phyloP scores from a whole-genome alignment of 352 stramenopile species.

The Aphanomyces astaci region DNA sequence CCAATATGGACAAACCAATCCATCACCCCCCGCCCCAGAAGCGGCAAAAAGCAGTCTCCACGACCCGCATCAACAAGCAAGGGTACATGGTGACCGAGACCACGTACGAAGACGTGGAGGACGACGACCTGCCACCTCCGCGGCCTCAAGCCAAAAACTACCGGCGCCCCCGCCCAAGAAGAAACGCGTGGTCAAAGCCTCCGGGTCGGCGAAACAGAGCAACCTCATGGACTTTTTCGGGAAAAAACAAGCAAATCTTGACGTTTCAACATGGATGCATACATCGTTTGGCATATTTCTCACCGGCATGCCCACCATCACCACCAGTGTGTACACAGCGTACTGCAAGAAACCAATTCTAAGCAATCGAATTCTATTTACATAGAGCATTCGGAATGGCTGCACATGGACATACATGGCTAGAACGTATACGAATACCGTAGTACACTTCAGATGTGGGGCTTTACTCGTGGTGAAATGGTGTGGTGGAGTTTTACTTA shows the following conservation, averaged over 20 bases:
- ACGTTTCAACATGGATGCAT: too few relatives aligned
- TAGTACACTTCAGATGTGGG: too few relatives aligned
- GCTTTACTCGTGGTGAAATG: too few relatives aligned
- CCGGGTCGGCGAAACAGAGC: slow-evolving; percentile 17
- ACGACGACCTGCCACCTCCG: background rate
- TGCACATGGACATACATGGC: too few relatives aligned
- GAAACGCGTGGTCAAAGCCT: slow-evolving; percentile 10
- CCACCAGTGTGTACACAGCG: too few relatives aligned
- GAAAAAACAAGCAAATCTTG: slow-evolving; percentile 6
- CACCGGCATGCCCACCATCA: too few relatives aligned
- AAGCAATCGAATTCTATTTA: too few relatives aligned
- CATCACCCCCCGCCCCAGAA: slow-evolving; percentile 33
- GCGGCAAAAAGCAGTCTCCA: slow-evolving; percentile 49
- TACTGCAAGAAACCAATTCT: too few relatives aligned
- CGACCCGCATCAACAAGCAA: slow-evolving; percentile 68
- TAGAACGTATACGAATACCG: too few relatives aligned
- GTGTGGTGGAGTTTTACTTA: too few relatives aligned
- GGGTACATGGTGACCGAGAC: slow-evolving; percentile 84
- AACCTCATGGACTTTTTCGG: slow-evolving; percentile 24
- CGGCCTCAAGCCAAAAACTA: background rate
- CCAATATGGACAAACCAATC: background rate
- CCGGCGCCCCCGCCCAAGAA: slow-evolving; percentile 19
- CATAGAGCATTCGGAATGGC: too few relatives aligned
- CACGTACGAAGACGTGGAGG: slow-evolving; percentile 54
- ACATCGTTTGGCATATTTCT: too few relatives aligned